Evolutionary conservation across 2,329 filamentous ascomycete genomes (phyloP).

Genomic region (Podosphaera aphanis): DNA sequence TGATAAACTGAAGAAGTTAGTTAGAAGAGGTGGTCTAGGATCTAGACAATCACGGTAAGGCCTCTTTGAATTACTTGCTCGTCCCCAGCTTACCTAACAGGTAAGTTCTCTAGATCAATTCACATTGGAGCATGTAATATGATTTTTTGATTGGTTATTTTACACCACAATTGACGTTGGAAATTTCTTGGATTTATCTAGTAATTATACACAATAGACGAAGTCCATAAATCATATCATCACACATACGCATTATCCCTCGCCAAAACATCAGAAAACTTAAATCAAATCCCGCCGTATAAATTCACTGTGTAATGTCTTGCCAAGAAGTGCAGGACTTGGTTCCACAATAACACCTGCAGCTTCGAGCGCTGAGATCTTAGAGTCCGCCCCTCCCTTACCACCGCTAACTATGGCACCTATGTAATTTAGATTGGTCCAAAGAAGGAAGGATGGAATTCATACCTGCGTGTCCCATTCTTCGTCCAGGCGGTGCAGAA

Average conservation of each 20-base stretch:
- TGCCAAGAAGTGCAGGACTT: slow-evolving; percentile 76
- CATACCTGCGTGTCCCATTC: slow-evolving; percentile 89
- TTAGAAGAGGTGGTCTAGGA: background rate
- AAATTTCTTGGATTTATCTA: background rate
- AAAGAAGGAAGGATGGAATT: background rate
- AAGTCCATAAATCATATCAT: background rate
- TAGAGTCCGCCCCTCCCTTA: slow-evolving; percentile 93
- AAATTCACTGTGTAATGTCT: slow-evolving; percentile 85
- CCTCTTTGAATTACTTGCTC: background rate
- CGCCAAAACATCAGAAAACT: slow-evolving; percentile 1
- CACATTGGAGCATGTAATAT: background rate
- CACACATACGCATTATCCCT: background rate
- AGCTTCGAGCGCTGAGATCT: slow-evolving; percentile 82
- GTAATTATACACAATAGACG: background rate
- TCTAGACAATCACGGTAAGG: background rate
- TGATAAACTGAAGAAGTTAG: background rate
- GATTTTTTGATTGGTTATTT: background rate
- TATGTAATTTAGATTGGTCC: slow-evolving; percentile 10
- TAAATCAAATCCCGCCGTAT: slow-evolving; percentile 90
- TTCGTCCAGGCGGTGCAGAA: slow-evolving; percentile 79
- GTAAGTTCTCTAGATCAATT: background rate
- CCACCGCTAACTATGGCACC: slow-evolving; percentile 85
- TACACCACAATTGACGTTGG: background rate
- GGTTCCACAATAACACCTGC: slow-evolving; percentile 93
- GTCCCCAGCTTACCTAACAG: background rate